Base-by-base conservation (phyloP, 495 filamentous ascomycete species). In the Neurospora sp. region DNA sequence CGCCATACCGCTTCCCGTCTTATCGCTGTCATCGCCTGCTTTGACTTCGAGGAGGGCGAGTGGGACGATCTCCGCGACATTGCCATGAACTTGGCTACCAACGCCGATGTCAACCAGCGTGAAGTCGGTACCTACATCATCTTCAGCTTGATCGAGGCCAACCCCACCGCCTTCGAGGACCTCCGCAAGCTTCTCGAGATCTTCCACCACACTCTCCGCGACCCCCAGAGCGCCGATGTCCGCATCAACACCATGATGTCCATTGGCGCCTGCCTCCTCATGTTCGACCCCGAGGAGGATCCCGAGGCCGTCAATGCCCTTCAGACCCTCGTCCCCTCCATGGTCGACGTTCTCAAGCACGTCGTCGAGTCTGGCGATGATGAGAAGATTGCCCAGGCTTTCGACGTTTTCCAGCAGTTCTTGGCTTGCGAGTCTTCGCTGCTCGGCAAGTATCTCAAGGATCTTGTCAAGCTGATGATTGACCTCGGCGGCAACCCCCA, bases 371-470 rank as follows among this genome's bases (percentile, higher is more conserved):
- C 87, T 39, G 87, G 88, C 9, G 91, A 98, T 77, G 95, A 97
- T 74, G 94, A 96, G 75, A 91, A 90, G 74, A 88, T 91, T 69
- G 92, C 93, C 82, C 91, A 95, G 78, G 91, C 91, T 7, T 99
- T 99, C 77, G 96, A 99, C 81, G 94, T 98, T 70, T 97, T 99
- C 87, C 96, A 99, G 83, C 97, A 93, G 40, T 88, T 98, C 73
- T 86, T 99, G 40, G 93, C 93, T 73, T 97, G 92, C 79, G 94
- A 98, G 77, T 89, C 91, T 35, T 87, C 91, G n/a, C 85, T 98
- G 39, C 83, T 98, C 37, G 92, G 90, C 73, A 85, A 87, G 42
- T 94, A 97, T 83, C 94, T 99, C 81, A 92, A 91, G 81, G 92
- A 98, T 78, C 86, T 99, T 39, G 85, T 98, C 68, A 89, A 92